A percentile compares a stretch with the other conserved stretches of the same genome.
These are phyloP conservation scores for Psilocybe tampanensis DNA, from an alignment of 768 basidiomycete genomes.

Conservation along the genomic window DNA sequence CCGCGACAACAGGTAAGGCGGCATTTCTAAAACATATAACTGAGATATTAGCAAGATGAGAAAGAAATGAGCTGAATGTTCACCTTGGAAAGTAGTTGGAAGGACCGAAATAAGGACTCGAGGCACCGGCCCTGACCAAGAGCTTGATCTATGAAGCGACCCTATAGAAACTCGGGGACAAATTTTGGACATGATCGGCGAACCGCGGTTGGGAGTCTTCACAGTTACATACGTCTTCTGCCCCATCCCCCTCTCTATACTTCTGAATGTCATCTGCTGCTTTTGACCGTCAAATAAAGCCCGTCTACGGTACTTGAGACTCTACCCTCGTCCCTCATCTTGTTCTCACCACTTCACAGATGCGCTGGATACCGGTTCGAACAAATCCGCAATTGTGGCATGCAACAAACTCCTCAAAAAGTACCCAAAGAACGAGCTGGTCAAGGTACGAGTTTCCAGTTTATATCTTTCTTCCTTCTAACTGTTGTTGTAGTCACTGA, in stretches of 20 bases:
- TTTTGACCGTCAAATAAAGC: conserved; percentile 81
- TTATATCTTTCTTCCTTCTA: background rate
- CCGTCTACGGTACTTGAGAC: conserved; percentile 72
- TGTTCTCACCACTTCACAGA: conserved; percentile 43
- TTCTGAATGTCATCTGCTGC: conserved; percentile 50
- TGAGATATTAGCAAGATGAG: background rate
- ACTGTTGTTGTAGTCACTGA: conserved; percentile 59
- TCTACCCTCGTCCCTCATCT: background rate
- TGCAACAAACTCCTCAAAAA: conserved; percentile 91
- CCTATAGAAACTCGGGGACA: background rate
- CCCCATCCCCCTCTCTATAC: background rate
- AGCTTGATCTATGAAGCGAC: conserved; percentile 3
- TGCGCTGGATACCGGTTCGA: conserved; percentile 83
- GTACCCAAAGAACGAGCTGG: conserved; percentile 69
- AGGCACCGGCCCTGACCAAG: conserved; percentile 14
- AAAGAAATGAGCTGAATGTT: background rate
- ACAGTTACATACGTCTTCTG: background rate
- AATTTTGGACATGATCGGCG: conserved; percentile 16
- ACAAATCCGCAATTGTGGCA: conserved; percentile 82
- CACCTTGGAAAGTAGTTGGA: background rate
- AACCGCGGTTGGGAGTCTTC: background rate
- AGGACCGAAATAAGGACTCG: conserved; percentile 10
- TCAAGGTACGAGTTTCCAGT: conserved; percentile 67
- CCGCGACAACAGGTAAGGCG: conserved; percentile 52
- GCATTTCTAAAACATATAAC: conserved; percentile 1